A percentile compares a stretch with the other conserved stretches of the same genome.
phyloP scores from a whole-genome alignment of 1,284 basidiomycete genomes.

The Cystobasidium slooffiae region DNA sequence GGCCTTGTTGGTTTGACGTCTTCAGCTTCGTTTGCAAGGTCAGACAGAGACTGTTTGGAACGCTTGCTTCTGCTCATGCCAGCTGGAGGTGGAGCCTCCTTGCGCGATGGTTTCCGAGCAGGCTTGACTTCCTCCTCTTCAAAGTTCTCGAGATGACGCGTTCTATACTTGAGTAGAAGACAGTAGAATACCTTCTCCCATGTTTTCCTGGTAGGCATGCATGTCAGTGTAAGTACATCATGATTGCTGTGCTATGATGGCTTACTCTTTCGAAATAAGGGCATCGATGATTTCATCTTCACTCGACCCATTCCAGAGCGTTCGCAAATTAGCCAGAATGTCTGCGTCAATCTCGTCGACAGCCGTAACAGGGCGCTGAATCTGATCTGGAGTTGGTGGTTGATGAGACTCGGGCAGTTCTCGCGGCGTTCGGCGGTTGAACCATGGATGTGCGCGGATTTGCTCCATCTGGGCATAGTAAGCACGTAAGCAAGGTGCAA shows the following conservation, averaged over 20 bases:
- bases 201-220: conserved; percentile 66
- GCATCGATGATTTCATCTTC: conserved; percentile 73
- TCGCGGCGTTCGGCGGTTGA: conserved; percentile 68
- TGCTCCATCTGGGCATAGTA: conserved; percentile 68
- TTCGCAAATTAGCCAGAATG: conserved; percentile 86
- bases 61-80: conserved; percentile 38
- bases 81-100: background rate
- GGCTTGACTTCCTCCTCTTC: conserved; percentile 61
- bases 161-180: conserved; percentile 77
- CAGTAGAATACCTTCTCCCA: conserved; percentile 95
- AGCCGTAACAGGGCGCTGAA: conserved; percentile 68
- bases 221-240: conserved; percentile 55
- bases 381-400: conserved; percentile 70
- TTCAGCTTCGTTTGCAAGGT: conserved; percentile 47
- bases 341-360: conserved; percentile 78
- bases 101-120: conserved; percentile 39
- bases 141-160: conserved; percentile 69
- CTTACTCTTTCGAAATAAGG: conserved; percentile 63
- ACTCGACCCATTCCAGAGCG: conserved; percentile 79
- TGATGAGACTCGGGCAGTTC: conserved; percentile 59
- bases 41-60: conserved; percentile 48
- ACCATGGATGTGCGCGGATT: conserved; percentile 88
- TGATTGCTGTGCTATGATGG: conserved; percentile 4
- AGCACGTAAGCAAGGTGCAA: background rate
- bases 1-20: conserved; percentile 32